Conservation (phyloP, 116 monocot species). For the Phalaenopsis hybrid region DNA sequence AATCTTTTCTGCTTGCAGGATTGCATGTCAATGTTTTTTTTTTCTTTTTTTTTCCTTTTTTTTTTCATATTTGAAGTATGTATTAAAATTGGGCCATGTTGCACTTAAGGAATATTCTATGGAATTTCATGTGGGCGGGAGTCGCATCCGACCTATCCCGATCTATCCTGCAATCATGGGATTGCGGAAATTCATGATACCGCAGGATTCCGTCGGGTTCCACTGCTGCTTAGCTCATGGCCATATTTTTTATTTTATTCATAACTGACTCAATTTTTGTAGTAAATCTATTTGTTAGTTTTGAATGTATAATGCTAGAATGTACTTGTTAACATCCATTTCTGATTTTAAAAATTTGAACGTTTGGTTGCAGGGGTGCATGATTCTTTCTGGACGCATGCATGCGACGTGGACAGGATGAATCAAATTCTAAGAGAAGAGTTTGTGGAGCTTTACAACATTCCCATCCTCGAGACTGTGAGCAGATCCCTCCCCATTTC, state of each 20-base stretch:
- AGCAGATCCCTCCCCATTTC: slow-evolving; percentile 5
- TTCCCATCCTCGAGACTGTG: slow-evolving; percentile 78
- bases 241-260: not conserved
- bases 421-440: slow-evolving; percentile 68
- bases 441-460: slow-evolving; percentile 77
- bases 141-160: no score
- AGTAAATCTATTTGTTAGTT: not conserved
- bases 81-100: no score
- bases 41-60: no score
- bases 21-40: no score
- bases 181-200: no score
- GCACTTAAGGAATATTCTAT: no score
- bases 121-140: no score
- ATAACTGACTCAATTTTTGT: not conserved
- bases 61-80: no score
- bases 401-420: slow-evolving; percentile 83
- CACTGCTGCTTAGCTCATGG: no score
- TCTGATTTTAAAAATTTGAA: not conserved
- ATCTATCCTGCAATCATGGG: no score
- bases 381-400: slow-evolving; percentile 92
- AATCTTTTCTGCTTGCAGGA: no score
- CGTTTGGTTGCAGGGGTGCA: slow-evolving; percentile 60
- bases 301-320: not conserved
- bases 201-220: no score
- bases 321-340: not conserved